Evolutionary conservation across 2,329 filamentous ascomycete genomes (phyloP).

Genomic region (Claviceps arundinis): DNA sequence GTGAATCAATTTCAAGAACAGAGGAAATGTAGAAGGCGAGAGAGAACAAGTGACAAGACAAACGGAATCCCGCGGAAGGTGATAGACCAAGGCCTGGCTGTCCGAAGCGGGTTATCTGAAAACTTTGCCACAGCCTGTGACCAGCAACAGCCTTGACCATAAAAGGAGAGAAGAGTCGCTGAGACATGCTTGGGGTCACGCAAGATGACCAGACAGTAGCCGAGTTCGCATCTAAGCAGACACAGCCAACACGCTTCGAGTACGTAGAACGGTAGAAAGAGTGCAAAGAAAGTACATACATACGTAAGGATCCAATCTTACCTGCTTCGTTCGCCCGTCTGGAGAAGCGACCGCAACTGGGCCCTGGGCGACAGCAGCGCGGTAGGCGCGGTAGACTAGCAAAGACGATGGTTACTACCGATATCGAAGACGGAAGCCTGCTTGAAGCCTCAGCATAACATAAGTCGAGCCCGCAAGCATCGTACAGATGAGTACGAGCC

Average conservation of each 20-base stretch:
- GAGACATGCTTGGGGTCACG: no score
- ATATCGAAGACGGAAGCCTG: background rate
- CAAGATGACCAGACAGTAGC: background rate
- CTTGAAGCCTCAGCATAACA: background rate
- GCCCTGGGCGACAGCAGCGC: background rate
- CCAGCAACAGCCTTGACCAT: no score
- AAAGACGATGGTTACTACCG: background rate
- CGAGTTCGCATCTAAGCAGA: background rate
- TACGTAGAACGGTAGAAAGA: background rate
- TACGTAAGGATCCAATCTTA: background rate
- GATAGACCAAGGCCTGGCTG: no score
- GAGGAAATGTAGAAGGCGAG: no score
- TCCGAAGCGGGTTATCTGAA: no score
- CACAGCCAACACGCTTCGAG: background rate
- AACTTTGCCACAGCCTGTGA: no score
- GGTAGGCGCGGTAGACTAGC: background rate
- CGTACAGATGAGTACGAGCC: background rate
- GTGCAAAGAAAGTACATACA: background rate
- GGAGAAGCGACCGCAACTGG: background rate
- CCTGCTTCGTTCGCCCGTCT: background rate
- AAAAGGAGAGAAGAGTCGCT: no score
- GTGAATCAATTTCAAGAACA: no score
- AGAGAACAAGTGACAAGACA: no score
- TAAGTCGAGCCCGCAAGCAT: background rate
- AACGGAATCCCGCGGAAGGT: no score